phyloP scores from a whole-genome alignment of 495 filamentous ascomycete species.

The Hypoxylon fragiforme region DNA sequence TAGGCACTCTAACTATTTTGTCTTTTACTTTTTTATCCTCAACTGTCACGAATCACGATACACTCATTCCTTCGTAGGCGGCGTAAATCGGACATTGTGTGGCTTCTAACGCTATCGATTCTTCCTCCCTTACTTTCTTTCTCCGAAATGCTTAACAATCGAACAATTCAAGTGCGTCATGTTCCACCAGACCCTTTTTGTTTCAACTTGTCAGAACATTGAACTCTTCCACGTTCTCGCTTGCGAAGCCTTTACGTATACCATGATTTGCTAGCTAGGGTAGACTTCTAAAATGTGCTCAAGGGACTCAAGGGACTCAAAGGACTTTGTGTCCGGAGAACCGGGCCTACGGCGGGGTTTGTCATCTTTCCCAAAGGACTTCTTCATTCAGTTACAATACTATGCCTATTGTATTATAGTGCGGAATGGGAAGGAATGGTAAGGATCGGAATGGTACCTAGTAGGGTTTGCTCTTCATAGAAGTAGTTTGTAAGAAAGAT shows the following conservation, averaged over 20 bases:
- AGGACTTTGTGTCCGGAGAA: background rate
- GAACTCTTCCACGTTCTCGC: no score
- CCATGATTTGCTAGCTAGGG: no score
- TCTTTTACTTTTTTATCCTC: background rate
- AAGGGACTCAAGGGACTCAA: background rate
- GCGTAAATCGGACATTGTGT: background rate
- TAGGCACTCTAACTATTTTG: no score
- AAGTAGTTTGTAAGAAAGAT: slow-evolving; percentile 20
- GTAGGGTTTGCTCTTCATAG: no score
- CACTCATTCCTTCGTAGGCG: slow-evolving; percentile 9
- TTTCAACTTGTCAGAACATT: background rate
- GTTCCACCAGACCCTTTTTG: slow-evolving; percentile 15
- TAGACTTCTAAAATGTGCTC: no score
- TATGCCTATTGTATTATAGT: background rate
- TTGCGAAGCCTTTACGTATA: no score
- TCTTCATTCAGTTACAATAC: background rate
- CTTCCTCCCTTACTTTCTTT: background rate
- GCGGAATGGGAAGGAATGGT: background rate
- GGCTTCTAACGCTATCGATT: slow-evolving; percentile 6
- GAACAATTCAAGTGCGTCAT: slow-evolving; percentile 2
- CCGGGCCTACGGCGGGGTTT: slow-evolving; percentile 28
- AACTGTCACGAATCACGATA: background rate
- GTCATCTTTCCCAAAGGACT: slow-evolving; percentile 10
- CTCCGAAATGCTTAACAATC: background rate
- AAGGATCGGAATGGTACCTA: no score